Base-by-base conservation (phyloP, 768 basidiomycete species). In the Leccinum aurantiacum region DNA sequence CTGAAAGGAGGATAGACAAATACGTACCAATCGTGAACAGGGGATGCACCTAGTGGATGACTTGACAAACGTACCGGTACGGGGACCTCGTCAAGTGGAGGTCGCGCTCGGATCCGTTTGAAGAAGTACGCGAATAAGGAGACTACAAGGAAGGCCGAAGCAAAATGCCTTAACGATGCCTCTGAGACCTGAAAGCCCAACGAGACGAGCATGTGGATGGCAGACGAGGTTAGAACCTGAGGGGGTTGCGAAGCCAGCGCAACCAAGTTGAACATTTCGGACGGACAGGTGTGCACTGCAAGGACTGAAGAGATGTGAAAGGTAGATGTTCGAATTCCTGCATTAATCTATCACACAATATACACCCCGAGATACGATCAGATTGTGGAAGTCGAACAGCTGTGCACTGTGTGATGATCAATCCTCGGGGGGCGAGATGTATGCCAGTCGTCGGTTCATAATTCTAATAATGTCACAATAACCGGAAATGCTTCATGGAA, bases 1-100 rank as follows among this genome's bases (percentile, higher is more conserved):
- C 60, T 60, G 31, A 1, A 8, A n/a, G 14, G 11, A 25, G 19
- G 44, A 49, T 24, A 11, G 29, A 54, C 19, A 19, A 7, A 22
- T n/a, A 9, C 31, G 25, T 22, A 9, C 6, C 37, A 25, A 54
- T n/a, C 25, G 17, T 31, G 44, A 55, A 24, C 24, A 6, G 10
- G 51, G 7, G 27, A 6, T 14, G 6, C n/a, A 11, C 6, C 31
- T 25, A 52, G n/a, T n/a, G 31, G 6, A 17, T 11, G 19, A 10
- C 27, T 22, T 13, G 24, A 56, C 17, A n/a, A n/a, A 52, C 50
- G 25, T 31, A 60, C 60, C 2, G 50, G 60, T 29, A 57, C n/a
- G 14, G 56, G 59, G 10, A 60, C 9, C 3, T 22, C 38, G 10
- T 51, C 22, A 15, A 57, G 56, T 6, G 14, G 8, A 9, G 38